A percentile compares a stretch with the other conserved stretches of the same genome.
Evolutionary conservation across 495 filamentous ascomycete genomes (phyloP).

Genomic region (Neurospora terricola): DNA sequence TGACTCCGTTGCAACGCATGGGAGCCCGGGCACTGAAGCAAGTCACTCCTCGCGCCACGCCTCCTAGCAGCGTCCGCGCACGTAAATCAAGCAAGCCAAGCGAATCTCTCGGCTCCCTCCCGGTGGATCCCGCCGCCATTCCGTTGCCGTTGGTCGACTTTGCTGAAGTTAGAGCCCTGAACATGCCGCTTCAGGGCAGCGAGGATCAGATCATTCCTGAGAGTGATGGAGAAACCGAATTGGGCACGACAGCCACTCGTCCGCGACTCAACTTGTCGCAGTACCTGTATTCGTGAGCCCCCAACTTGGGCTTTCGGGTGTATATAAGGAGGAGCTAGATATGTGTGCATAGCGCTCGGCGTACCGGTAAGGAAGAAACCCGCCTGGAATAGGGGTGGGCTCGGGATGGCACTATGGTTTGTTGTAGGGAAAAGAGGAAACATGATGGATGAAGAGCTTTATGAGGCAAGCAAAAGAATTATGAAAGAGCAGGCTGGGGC

Average conservation of each 20-base stretch:
- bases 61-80: constrained; percentile 20
- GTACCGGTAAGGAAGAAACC: constrained; percentile 4
- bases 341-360: constrained; percentile 17
- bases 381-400: not conserved
- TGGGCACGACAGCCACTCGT: constrained; percentile 10
- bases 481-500: not conserved
- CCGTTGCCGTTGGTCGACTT: constrained; percentile 33
- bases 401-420: not conserved
- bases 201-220: constrained; percentile 67
- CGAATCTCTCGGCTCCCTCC: constrained; percentile 11
- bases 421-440: not conserved
- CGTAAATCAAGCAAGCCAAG: constrained; percentile 25
- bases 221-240: constrained; percentile 52
- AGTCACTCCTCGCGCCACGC: constrained; percentile 17
- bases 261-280: constrained; percentile 40
- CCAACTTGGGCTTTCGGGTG: not conserved
- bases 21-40: constrained; percentile 33
- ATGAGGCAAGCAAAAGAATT: not conserved
- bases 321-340: not conserved
- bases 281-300: constrained; percentile 40
- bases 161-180: constrained; percentile 28
- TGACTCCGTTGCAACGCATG: constrained; percentile 38
- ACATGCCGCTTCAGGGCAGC: constrained; percentile 44
- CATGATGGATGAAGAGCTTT: not conserved
- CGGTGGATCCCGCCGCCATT: constrained; percentile 31